Conservation (phyloP, 2,329 filamentous ascomycete genomes). For the Fusarium sp. region DNA sequence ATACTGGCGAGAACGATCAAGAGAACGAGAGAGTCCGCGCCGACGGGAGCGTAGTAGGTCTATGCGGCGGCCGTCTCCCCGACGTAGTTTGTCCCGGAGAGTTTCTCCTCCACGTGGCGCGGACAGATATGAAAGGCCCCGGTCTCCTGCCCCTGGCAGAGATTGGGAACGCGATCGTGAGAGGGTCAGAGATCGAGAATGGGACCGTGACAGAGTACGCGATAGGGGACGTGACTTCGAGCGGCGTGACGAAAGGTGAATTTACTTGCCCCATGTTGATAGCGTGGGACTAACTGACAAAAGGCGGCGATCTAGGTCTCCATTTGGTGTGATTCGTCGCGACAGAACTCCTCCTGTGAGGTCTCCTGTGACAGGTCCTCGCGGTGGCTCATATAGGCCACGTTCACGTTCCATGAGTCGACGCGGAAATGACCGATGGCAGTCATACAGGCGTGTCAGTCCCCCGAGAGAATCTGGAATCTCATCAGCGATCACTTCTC, state of each 20-base stretch:
- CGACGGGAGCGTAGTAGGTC: conserved; percentile 54
- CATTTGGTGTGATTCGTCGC: conserved; percentile 54
- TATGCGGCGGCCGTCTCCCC: conserved; percentile 53
- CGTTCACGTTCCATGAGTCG: conserved; percentile 65
- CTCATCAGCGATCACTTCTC: conserved; percentile 63
- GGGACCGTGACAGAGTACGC: conserved; percentile 47
- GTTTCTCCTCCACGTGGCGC: conserved; percentile 52
- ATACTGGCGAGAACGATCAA: conserved; percentile 57
- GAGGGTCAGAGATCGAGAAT: conserved; percentile 47
- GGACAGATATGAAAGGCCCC: conserved; percentile 54
- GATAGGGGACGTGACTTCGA: conserved; percentile 53
- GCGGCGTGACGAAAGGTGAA: conserved; percentile 57
- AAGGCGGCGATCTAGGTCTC: conserved; percentile 67
- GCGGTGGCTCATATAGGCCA: conserved; percentile 62
- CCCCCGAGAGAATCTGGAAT: conserved; percentile 62
- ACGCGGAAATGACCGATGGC: conserved; percentile 58
- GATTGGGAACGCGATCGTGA: conserved; percentile 52
- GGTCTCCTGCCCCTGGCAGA: conserved; percentile 53
- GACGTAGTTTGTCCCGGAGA: conserved; percentile 54
- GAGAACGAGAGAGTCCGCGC: conserved; percentile 54
- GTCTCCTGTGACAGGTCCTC: conserved; percentile 46
- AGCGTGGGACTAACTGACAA: conserved; percentile 35
- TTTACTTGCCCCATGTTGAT: neutral
- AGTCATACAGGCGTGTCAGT: conserved; percentile 60
- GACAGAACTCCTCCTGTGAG: conserved; percentile 49